phyloP scores from a whole-genome alignment of 2,329 filamentous ascomycete genomes.

The Ophiostoma piceae region DNA sequence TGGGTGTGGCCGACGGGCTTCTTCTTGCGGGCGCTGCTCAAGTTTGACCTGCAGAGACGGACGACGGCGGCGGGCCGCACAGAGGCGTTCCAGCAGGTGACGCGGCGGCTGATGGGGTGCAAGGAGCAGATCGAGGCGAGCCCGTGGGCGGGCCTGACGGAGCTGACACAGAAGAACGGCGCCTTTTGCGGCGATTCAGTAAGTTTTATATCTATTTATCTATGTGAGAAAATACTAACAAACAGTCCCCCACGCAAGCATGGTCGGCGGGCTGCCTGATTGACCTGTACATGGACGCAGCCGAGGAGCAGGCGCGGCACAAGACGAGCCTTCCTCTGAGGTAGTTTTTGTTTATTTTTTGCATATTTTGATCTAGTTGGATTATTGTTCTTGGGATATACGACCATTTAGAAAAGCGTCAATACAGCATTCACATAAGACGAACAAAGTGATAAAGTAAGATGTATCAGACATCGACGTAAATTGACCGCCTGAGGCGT shows the following conservation, averaged over 20 bases:
- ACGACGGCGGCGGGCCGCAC: conserved; percentile 60
- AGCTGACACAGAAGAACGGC: conserved; percentile 88
- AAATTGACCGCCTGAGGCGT: not conserved
- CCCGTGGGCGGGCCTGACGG: conserved; percentile 84
- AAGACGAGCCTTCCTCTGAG: conserved; percentile 14
- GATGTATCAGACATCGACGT: not conserved
- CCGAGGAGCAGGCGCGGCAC: conserved; percentile 44
- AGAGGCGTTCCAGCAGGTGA: conserved; percentile 94
- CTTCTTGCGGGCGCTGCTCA: conserved; percentile 84
- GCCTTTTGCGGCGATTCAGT: conserved; percentile 82
- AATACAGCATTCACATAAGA: too few species aligned
- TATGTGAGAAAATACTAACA: conserved; percentile 7
- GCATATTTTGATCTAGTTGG: not conserved
- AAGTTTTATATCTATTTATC: conserved; percentile 37
- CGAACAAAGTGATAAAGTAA: too few species aligned
- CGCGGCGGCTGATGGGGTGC: conserved; percentile 72
- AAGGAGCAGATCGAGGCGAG: conserved; percentile 76
- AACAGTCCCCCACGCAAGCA: conserved; percentile 85
- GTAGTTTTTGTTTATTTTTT: not conserved
- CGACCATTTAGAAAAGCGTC: not conserved
- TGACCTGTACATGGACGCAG: conserved; percentile 91
- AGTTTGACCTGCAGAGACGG: conserved; percentile 77
- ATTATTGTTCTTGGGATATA: not conserved
- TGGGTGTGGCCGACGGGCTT: conserved; percentile 98
- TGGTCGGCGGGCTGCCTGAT: conserved; percentile 95